Percentiles rank a stretch among this genome's conserved stretches.
Evolutionary conservation across 495 filamentous ascomycete genomes (phyloP).

Genomic region (Thermochaetoides thermophila): DNA sequence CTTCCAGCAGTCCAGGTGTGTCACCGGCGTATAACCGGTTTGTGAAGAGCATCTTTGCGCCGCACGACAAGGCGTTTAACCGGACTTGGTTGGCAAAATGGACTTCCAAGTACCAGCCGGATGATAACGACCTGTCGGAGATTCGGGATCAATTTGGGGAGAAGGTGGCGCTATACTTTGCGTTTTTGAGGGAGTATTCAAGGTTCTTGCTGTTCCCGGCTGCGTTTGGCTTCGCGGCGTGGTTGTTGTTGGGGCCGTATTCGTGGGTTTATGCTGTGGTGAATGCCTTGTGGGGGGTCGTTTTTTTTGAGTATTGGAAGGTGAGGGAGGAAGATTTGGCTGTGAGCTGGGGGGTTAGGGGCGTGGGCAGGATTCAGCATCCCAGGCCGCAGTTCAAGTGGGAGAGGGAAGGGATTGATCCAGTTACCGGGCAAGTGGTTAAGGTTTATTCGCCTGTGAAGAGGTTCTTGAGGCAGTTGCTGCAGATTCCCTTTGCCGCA

Average conservation of each 20-base stretch:
- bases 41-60: constrained; percentile 70
- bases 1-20: too few relatives aligned
- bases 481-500: constrained; percentile 82
- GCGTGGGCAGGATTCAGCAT: constrained; percentile 67
- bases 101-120: constrained; percentile 68
- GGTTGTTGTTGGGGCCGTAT: constrained; percentile 70
- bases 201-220: constrained; percentile 74
- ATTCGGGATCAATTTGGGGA: constrained; percentile 88
- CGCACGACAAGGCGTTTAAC: constrained; percentile 82
- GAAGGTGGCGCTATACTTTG: constrained; percentile 92
- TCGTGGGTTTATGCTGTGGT: constrained; percentile 71
- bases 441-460: constrained; percentile 66
- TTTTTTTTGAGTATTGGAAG: constrained; percentile 96
- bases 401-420: constrained; percentile 60
- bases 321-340: constrained; percentile 82
- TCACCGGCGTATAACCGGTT: constrained; percentile 75
- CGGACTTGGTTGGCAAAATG: constrained; percentile 81
- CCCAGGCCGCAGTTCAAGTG: constrained; percentile 65
- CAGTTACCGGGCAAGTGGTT: constrained; percentile 69
- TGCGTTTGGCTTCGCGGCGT: constrained; percentile 63
- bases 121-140: constrained; percentile 58
- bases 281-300: constrained; percentile 72
- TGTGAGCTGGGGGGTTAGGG: constrained; percentile 82
- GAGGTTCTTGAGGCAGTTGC: constrained; percentile 60
- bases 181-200: constrained; percentile 90